A percentile compares a stretch with the other conserved stretches of the same genome.
These are phyloP conservation scores for Pseudogymnoascus sp. DNA, from an alignment of 2,329 filamentous ascomycete genomes.

Conservation along the genomic window DNA sequence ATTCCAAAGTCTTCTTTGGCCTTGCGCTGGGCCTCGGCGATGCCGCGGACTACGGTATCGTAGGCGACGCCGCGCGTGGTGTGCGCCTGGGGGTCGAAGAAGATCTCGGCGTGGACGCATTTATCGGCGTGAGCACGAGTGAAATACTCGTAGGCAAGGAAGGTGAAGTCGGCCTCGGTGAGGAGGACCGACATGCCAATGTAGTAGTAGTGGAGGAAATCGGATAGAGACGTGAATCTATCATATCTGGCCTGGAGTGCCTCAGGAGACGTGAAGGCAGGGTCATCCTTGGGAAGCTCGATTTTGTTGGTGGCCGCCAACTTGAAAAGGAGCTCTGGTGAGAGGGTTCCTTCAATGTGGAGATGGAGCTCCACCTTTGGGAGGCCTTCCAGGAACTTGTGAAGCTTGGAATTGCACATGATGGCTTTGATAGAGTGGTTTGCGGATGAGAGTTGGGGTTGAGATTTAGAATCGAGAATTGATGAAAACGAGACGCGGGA, in stretches of 20 bases:
- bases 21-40: slow-evolving; percentile 50
- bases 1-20: slow-evolving; percentile 58
- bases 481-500: not conserved
- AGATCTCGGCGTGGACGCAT: slow-evolving; percentile 67
- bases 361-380: slow-evolving; percentile 80
- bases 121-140: slow-evolving; percentile 53
- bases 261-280: slow-evolving; percentile 53
- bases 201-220: slow-evolving; percentile 75
- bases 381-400: slow-evolving; percentile 52
- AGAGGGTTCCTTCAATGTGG: slow-evolving; percentile 69
- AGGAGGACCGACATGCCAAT: slow-evolving; percentile 64
- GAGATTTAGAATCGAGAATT: not conserved
- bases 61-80: slow-evolving; percentile 55
- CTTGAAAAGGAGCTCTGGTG: slow-evolving; percentile 60
- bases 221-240: slow-evolving; percentile 62
- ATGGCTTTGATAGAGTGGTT: slow-evolving; percentile 8
- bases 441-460: not conserved
- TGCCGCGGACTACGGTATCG: slow-evolving; percentile 55
- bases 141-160: slow-evolving; percentile 66
- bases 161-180: slow-evolving; percentile 60
- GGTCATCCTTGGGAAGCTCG: slow-evolving; percentile 46
- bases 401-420: slow-evolving; percentile 22
- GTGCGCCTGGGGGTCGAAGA: slow-evolving; percentile 76
- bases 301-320: slow-evolving; percentile 62
- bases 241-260: slow-evolving; percentile 57